A percentile compares a stretch with the other conserved stretches of the same genome.
Conservation (phyloP, 352 stramenopile genomes). For the Blastocystis sp. region DNA sequence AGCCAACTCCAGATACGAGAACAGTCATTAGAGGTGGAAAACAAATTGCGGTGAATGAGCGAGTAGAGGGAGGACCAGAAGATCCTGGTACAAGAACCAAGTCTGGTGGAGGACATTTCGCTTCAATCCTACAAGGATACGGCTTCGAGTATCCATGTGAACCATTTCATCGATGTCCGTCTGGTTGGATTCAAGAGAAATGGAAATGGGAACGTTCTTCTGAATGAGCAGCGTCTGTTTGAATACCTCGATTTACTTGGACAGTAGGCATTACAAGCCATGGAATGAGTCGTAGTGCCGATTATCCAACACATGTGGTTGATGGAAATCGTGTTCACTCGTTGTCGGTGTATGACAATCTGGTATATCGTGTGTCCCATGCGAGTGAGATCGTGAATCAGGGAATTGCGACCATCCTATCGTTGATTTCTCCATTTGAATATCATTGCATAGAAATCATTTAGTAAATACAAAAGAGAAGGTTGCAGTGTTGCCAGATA, state of each 20-base stretch:
- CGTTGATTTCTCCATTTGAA: neutral
- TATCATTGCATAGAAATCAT: neutral
- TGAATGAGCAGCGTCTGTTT: neutral
- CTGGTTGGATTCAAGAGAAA: conserved; percentile 39
- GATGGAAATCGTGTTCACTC: neutral
- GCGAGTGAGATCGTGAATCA: conserved; percentile 5
- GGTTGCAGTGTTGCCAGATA: neutral
- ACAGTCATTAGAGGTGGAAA: neutral
- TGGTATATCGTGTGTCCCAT: conserved; percentile 38
- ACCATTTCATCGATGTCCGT: conserved; percentile 34
- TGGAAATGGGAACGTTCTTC: conserved; percentile 38
- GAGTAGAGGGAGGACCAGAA: neutral
- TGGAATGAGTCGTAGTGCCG: neutral
- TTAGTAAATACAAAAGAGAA: neutral
- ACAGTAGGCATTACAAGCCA: neutral
- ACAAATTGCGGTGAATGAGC: neutral
- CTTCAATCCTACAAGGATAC: neutral
- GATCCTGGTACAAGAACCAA: neutral
- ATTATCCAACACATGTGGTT: neutral
- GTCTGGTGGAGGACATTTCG: conserved; percentile 20
- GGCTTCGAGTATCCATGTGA: neutral
- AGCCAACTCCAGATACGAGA: neutral
- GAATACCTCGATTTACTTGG: conserved; percentile 20
- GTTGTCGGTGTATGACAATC: conserved; percentile 4
- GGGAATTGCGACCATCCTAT: neutral